Conservation (phyloP, 2,329 filamentous ascomycete genomes). For the Botryosphaeria agaves region DNA sequence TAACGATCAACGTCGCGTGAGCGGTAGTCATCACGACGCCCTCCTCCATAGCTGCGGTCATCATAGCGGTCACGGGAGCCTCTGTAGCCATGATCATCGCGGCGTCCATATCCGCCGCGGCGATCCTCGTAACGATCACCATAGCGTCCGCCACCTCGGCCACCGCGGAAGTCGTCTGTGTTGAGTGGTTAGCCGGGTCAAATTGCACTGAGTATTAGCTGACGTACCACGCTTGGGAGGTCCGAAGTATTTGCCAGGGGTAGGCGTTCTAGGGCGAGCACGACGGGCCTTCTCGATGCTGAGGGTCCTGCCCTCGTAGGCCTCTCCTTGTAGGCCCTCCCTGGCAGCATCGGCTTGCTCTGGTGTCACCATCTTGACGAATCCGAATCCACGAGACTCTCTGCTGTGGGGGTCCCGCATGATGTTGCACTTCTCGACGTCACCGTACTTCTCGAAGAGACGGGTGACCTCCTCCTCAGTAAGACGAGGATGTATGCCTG, state of each 20-base stretch:
- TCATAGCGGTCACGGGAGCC: conserved; percentile 39
- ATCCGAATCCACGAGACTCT: conserved; percentile 95
- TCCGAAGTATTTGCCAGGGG: conserved; percentile 97
- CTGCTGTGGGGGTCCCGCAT: conserved; percentile 98
- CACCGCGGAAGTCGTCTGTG: conserved; percentile 26
- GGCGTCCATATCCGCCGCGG: conserved; percentile 11
- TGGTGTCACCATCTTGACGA: conserved; percentile 95
- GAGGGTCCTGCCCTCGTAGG: conserved; percentile 84
- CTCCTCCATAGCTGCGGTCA: conserved; percentile 41
- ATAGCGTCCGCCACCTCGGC: conserved; percentile 31
- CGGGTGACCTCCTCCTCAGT: conserved; percentile 80
- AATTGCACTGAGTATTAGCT: conserved; percentile 1
- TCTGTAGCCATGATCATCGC: conserved; percentile 19
- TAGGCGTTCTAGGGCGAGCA: conserved; percentile 84
- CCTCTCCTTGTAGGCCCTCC: conserved; percentile 87
- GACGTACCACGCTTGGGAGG: conserved; percentile 81
- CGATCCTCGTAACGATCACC: conserved; percentile 25
- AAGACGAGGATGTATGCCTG: conserved; percentile 87
- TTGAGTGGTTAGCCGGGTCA: conserved; percentile 5
- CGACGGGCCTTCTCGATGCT: conserved; percentile 98
- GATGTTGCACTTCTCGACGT: conserved; percentile 98
- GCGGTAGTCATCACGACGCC: conserved; percentile 37
- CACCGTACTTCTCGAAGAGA: conserved; percentile 96
- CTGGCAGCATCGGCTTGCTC: conserved; percentile 95
- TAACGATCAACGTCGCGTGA: conserved; percentile 31